A percentile compares a stretch with the other conserved stretches of the same genome.
Conservation (phyloP, 257 asterid genomes). For the Solanum ahanhuiri region DNA sequence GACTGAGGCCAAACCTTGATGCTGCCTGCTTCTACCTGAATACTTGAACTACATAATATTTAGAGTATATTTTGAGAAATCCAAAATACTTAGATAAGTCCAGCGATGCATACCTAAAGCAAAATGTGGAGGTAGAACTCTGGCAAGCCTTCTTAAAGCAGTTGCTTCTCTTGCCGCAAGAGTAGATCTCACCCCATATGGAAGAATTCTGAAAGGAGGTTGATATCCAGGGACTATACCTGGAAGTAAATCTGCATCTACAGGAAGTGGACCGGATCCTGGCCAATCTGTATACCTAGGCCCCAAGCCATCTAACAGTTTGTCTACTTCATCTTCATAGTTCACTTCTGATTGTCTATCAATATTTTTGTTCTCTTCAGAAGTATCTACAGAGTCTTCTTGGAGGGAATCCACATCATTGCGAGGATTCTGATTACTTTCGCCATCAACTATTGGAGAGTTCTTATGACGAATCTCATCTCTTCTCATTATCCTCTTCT, state of each 20-base stretch:
- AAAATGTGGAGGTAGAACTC: slow-evolving; percentile 88
- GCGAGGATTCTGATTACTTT: slow-evolving; percentile 12
- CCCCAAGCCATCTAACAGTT: slow-evolving; percentile 65
- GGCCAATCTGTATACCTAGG: slow-evolving; percentile 94
- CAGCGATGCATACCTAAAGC: slow-evolving; percentile 54
- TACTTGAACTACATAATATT: slow-evolving; percentile 1
- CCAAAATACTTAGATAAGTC: not conserved
- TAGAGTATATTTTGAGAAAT: not conserved
- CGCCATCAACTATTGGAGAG: slow-evolving; percentile 11
- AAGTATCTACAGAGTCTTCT: slow-evolving; percentile 13
- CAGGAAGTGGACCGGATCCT: slow-evolving; percentile 81
- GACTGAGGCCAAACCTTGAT: slow-evolving; percentile 89
- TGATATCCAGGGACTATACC: slow-evolving; percentile 54
- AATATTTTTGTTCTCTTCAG: slow-evolving; percentile 10
- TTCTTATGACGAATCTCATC: slow-evolving; percentile 27
- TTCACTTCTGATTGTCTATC: slow-evolving; percentile 37
- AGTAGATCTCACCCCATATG: slow-evolving; percentile 80
- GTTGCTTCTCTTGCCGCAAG: slow-evolving; percentile 68
- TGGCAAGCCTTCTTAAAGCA: slow-evolving; percentile 77
- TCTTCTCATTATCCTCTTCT: slow-evolving; percentile 24
- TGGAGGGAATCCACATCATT: slow-evolving; percentile 14
- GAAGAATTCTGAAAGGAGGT: slow-evolving; percentile 85
- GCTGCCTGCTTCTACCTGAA: slow-evolving; percentile 97
- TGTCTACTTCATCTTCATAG: slow-evolving; percentile 76
- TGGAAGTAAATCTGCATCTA: slow-evolving; percentile 95